These are phyloP conservation scores for Trichodelitschia bisporula DNA, from an alignment of 495 filamentous ascomycete species.

Conservation along the genomic window DNA sequence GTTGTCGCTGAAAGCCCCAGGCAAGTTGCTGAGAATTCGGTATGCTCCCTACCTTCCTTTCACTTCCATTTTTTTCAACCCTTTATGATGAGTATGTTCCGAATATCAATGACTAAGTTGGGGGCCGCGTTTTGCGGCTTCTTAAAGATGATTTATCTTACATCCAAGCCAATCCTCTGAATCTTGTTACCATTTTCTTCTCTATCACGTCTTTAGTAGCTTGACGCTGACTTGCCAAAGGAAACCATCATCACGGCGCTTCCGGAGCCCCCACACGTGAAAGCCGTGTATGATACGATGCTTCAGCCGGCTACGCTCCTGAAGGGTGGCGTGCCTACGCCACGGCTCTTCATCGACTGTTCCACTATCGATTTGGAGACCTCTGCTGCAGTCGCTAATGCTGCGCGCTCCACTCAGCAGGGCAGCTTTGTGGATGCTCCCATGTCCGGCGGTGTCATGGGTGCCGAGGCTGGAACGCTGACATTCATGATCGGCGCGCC, in stretches of 20 bases:
- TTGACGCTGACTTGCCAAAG: constrained; percentile 1
- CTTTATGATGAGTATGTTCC: constrained; percentile 14
- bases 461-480: constrained; percentile 20
- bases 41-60: constrained; percentile 10
- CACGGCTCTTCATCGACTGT: constrained; percentile 19
- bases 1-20: constrained; percentile 14
- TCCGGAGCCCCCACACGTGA: constrained; percentile 17
- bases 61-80: not conserved
- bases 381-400: constrained; percentile 9
- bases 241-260: constrained; percentile 19
- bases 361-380: constrained; percentile 22
- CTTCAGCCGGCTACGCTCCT: constrained; percentile 16
- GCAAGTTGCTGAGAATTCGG: constrained; percentile 20
- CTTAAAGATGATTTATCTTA: too few species aligned
- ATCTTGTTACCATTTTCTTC: not conserved
- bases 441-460: constrained; percentile 23
- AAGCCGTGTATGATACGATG: constrained; percentile 16
- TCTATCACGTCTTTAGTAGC: not conserved
- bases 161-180: constrained; percentile 25
- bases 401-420: constrained; percentile 2
- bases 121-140: constrained; percentile 13
- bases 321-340: constrained; percentile 8
- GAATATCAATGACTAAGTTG: constrained; percentile 23
- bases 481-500: constrained; percentile 60
- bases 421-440: constrained; percentile 15